Evolutionary conservation across 1,284 basidiomycete genomes (phyloP).

Genomic region (Ceratobasidium sp.): DNA sequence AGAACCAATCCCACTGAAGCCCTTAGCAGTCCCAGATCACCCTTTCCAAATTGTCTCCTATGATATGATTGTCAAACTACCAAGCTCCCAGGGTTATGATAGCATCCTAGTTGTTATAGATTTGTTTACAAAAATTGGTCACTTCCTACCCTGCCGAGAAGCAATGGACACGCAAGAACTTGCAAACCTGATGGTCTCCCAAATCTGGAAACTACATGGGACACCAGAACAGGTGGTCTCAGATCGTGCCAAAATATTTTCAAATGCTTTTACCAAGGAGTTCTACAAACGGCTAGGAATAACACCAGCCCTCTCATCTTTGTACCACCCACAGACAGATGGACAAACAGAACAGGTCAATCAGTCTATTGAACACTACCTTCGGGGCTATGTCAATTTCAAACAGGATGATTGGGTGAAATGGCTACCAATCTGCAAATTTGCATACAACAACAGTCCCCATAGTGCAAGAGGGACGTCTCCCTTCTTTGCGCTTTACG

Average conservation of each 20-base stretch:
- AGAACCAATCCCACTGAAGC: neutral
- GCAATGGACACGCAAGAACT: neutral
- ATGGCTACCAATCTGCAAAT: slow-evolving; percentile 49
- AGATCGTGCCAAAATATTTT: slow-evolving; percentile 47
- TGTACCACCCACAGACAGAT: slow-evolving; percentile 57
- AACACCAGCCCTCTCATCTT: slow-evolving; percentile 51
- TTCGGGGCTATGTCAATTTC: slow-evolving; percentile 49
- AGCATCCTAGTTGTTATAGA: slow-evolving; percentile 9
- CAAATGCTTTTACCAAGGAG: slow-evolving; percentile 51
- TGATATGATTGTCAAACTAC: slow-evolving; percentile 9
- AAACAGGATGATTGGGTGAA: slow-evolving; percentile 46
- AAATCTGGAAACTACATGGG: slow-evolving; percentile 46
- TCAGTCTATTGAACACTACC: slow-evolving; percentile 53
- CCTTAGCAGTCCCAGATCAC: neutral
- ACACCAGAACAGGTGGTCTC: slow-evolving; percentile 50
- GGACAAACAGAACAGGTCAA: slow-evolving; percentile 58
- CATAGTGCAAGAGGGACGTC: slow-evolving; percentile 50
- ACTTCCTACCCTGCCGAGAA: no score
- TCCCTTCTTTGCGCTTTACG: slow-evolving; percentile 62
- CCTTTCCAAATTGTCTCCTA: neutral
- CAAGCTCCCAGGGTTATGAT: neutral
- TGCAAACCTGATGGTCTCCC: slow-evolving; percentile 23
- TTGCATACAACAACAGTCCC: slow-evolving; percentile 49
- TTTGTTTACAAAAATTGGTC: no score
- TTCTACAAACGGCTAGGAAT: slow-evolving; percentile 46